A percentile compares a stretch with the other conserved stretches of the same genome.
Evolutionary conservation across 305 asterid genomes (phyloP).

Genomic region (Fraxinus sp.): DNA sequence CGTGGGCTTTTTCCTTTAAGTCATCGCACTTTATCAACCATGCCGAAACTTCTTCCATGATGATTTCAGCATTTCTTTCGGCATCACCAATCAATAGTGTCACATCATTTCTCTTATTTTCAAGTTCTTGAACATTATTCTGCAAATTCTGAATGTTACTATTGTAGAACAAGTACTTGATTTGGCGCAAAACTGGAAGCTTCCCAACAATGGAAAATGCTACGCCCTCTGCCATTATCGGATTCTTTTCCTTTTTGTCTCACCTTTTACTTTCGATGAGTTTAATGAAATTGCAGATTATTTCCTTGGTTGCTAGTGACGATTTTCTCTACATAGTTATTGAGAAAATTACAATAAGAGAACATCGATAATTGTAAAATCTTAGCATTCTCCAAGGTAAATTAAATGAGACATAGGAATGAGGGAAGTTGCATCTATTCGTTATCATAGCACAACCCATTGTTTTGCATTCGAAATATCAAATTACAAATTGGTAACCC

Average conservation of each 20-base stretch:
- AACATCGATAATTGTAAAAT: neutral
- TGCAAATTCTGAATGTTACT: constrained; percentile 11
- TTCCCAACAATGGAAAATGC: neutral
- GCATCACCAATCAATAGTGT: neutral
- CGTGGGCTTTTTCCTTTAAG: neutral
- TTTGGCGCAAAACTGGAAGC: constrained; percentile 11
- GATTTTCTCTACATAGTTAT: neutral
- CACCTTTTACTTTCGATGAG: neutral
- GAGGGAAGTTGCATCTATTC: neutral
- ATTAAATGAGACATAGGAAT: too few species aligned
- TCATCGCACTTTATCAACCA: constrained; percentile 14
- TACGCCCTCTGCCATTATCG: neutral
- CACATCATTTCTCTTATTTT: neutral
- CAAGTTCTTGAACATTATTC: constrained; percentile 6
- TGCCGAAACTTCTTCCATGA: neutral
- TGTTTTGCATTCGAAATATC: too few species aligned
- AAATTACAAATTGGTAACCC: too few species aligned
- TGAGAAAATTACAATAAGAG: neutral
- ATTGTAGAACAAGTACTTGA: constrained; percentile 17
- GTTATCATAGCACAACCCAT: too few species aligned
- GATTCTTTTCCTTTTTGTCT: neutral
- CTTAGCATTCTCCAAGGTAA: neutral
- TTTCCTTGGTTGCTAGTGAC: neutral
- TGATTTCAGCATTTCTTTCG: neutral
- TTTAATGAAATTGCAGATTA: neutral